Conservation (phyloP, 2,329 filamentous ascomycete genomes). For the Lomentospora prolificans region DNA sequence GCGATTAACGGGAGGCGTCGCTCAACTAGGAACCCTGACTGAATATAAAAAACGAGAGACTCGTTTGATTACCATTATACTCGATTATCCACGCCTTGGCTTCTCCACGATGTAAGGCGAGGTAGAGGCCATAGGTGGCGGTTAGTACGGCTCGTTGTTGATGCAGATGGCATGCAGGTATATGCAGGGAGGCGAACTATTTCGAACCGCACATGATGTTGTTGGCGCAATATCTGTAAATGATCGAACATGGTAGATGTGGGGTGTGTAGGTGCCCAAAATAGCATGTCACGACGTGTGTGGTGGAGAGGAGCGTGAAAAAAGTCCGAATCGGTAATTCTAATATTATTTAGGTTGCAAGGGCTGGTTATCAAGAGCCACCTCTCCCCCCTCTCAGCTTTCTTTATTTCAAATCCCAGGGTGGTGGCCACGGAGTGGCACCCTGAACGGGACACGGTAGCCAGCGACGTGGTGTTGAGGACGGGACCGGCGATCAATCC, state of each 20-base stretch:
- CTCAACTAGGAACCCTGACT: too few species aligned
- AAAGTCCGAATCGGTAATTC: not conserved
- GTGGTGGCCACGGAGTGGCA: not conserved
- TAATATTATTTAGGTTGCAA: too few species aligned
- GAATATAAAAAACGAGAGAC: too few species aligned
- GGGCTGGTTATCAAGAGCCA: too few species aligned
- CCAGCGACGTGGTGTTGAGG: constrained; percentile 1
- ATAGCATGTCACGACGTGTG: not conserved
- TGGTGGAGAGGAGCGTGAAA: not conserved
- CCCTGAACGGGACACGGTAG: too few species aligned
- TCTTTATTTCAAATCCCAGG: constrained; percentile 2
- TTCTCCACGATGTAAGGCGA: too few species aligned
- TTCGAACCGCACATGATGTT: not conserved
- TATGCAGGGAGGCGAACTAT: not conserved
- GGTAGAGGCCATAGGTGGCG: too few species aligned
- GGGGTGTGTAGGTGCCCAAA: not conserved
- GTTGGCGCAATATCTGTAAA: not conserved
- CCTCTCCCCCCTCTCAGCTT: too few species aligned
- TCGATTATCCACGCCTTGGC: too few species aligned
- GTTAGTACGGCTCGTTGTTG: not conserved
- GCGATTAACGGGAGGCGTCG: too few species aligned
- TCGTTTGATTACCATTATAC: too few species aligned
- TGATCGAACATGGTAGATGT: not conserved
- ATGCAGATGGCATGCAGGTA: not conserved
- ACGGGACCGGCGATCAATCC: constrained; percentile 1